These are phyloP conservation scores for Penicillium corylophilum DNA, from an alignment of 2,329 filamentous ascomycete genomes.

Conservation along the genomic window DNA sequence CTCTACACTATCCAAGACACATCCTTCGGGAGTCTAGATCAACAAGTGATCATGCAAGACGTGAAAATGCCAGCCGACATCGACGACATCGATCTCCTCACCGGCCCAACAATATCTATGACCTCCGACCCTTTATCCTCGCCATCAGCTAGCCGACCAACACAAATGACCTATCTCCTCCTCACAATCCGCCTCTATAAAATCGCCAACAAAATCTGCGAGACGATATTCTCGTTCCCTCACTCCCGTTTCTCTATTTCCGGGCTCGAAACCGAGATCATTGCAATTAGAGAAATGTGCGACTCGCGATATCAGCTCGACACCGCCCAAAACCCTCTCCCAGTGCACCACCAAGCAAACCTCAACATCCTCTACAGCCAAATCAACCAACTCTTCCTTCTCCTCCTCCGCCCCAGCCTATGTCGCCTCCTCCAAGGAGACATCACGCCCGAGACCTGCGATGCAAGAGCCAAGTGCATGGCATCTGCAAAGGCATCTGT, in stretches of 20 bases:
- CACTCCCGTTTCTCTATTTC: slow-evolving; percentile 21
- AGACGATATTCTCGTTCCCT: slow-evolving; percentile 32
- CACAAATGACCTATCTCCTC: slow-evolving; percentile 45
- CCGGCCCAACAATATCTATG: slow-evolving; percentile 14
- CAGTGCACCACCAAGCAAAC: slow-evolving; percentile 39
- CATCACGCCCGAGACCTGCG: slow-evolving; percentile 29
- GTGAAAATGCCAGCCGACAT: slow-evolving; percentile 37
- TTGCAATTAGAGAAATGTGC: slow-evolving; percentile 31
- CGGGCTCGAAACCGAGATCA: slow-evolving; percentile 32
- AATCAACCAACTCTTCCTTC: slow-evolving; percentile 38
- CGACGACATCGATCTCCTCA: slow-evolving; percentile 38
- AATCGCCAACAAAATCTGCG: slow-evolving; percentile 38
- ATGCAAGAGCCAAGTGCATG: slow-evolving; percentile 33
- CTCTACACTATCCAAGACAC: slow-evolving; percentile 42
- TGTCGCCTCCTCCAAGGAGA: slow-evolving; percentile 35
- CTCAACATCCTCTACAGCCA: slow-evolving; percentile 43
- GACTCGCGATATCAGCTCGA: slow-evolving; percentile 31
- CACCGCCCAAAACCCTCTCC: slow-evolving; percentile 24
- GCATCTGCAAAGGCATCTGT: slow-evolving; percentile 35
- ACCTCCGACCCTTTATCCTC: slow-evolving; percentile 15
- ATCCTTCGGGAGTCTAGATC: slow-evolving; percentile 36
- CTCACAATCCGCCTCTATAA: slow-evolving; percentile 39
- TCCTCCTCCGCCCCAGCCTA: slow-evolving; percentile 38
- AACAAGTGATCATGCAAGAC: slow-evolving; percentile 26
- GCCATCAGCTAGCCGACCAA: slow-evolving; percentile 27